Percentiles rank a stretch among this genome's conserved stretches.
Evolutionary conservation across 129 eudicot genomes (phyloP).

Genomic region (Lonicera japonica): DNA sequence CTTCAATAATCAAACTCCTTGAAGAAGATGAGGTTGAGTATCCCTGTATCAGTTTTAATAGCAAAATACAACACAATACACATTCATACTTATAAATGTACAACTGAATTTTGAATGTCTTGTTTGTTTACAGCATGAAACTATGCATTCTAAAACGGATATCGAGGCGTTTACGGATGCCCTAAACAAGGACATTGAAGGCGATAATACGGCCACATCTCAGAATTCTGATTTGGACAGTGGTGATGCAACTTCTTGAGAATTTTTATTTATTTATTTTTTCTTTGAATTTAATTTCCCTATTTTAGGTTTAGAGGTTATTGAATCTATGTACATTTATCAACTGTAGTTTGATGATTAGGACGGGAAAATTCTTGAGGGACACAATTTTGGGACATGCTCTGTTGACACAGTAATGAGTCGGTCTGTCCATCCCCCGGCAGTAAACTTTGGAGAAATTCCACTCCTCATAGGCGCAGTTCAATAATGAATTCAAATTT

Average conservation of each 20-base stretch:
- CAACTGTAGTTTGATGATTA: too few relatives aligned
- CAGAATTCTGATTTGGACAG: constrained; percentile 36
- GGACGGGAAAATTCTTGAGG: too few relatives aligned
- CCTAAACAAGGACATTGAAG: constrained; percentile 84
- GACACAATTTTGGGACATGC: too few relatives aligned
- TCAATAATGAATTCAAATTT: too few relatives aligned
- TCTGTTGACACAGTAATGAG: too few relatives aligned
- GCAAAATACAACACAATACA: neutral
- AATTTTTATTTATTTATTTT: too few relatives aligned
- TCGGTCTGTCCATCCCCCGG: too few relatives aligned
- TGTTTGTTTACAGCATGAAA: constrained; percentile 58
- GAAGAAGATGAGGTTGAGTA: constrained; percentile 84
- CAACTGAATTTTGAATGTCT: neutral
- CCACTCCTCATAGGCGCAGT: too few relatives aligned
- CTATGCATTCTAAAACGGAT: constrained; percentile 91
- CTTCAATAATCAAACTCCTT: constrained; percentile 76
- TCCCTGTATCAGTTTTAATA: neutral
- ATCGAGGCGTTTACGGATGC: constrained; percentile 92
- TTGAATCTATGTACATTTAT: too few relatives aligned
- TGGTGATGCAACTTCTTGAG: constrained; percentile 1
- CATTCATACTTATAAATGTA: neutral
- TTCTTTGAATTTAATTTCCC: too few relatives aligned
- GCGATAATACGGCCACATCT: constrained; percentile 49
- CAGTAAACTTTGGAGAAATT: too few relatives aligned
- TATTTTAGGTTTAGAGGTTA: too few relatives aligned